Base-by-base conservation (phyloP, 1,284 basidiomycete genomes). In the Cutaneotrichosporon sp. region DNA sequence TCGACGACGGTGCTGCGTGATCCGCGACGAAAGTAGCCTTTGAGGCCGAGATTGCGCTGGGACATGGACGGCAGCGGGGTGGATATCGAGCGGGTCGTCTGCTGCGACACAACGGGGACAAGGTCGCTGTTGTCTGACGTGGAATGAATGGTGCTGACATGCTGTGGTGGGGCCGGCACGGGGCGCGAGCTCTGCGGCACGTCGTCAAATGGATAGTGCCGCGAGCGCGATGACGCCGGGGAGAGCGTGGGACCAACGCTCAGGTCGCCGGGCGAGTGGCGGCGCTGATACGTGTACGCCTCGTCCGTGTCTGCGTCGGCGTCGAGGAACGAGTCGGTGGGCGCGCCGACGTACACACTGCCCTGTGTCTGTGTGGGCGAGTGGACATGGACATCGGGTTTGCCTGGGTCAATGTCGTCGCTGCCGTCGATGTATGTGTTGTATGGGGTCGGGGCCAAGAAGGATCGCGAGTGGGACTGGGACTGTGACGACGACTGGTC, bases 181-280 rank as follows among this genome's bases (percentile, higher is more conserved):
- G 69, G 68, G 21, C 67, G 53, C 10, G 54, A 60, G 1, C 65
- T 68, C 22, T 46, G 42, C 2, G 70, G 70, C 14, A 72, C 59
- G 33, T 48, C 46, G 48, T 44, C 44, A 20, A 36, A 36, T n/a
- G 21, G 43, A 18, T 13, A 39, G 21, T 21, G 37, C 18, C 39
- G 45, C 14, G 37, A 45, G 20, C 26, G 26, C 5, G 43, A 45
- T 13, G 43, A 43, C 8, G 36, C 30, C n/a, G 50, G 46, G 1
- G 50, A 44, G 13, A 55, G 38, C 10, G 50, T 17, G 8, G 43
- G 43, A 7, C 43, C 41, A 13, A 43, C 20, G 3, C 30, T 35
- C n/a, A 36, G 21, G 26, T 30, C 26, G 23, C 20, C 34, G 14
- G 26, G 43, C 4, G 14, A 22, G 38, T 49, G 20, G 18, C 13